Base-by-base conservation (phyloP, 2,329 filamentous ascomycete species). In the Trichoderma asperellum region DNA sequence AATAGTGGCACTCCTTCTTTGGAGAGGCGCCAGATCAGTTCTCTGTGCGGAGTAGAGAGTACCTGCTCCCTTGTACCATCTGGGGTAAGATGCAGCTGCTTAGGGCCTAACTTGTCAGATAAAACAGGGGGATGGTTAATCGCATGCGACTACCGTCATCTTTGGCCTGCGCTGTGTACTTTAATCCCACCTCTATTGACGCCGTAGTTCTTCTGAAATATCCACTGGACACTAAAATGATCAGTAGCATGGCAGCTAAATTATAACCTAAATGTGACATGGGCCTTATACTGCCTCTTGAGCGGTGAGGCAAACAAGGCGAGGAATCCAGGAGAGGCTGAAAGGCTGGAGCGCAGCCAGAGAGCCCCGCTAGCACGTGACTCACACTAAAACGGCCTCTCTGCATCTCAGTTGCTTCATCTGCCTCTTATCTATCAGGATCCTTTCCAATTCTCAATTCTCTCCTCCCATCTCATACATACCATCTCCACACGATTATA, bases 311-410 rank as follows among this genome's bases (percentile, higher is more conserved):
- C 32, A 16, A 24, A 40, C 21, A 43, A 34, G 53, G 53, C 18
- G 55, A 57, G 16, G 29, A 11, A 29, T 27, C 43, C 18, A 11
- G 35, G 21, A 29, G 34, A 43, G 35, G 16, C 56, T 35, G 29
- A 57, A 21, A 32, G 34, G 35, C 34, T 32, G 37, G 29, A 47
- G 18, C 66, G 18, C 66, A 35, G 37, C 52, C 34, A 55, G 63
- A 70, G 67, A 76, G 74, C 77, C 77, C 77, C 76, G 74, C 76
- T 71, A 68, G 73, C 78, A 80, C 78, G 78, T 80, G 78, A 80
- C 73, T 55, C 68, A 68, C 70, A 35, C 47, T 29, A 71, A 72
- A 67, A 72, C 68, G 70, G 72, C 71, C 70, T 72, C 71, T 73
- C 72, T 73, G 70, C 66, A n/a, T 72, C 63, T 71, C 32, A 73